Conservation (phyloP, 495 filamentous ascomycete species). For the Delitschia confertaspora region DNA sequence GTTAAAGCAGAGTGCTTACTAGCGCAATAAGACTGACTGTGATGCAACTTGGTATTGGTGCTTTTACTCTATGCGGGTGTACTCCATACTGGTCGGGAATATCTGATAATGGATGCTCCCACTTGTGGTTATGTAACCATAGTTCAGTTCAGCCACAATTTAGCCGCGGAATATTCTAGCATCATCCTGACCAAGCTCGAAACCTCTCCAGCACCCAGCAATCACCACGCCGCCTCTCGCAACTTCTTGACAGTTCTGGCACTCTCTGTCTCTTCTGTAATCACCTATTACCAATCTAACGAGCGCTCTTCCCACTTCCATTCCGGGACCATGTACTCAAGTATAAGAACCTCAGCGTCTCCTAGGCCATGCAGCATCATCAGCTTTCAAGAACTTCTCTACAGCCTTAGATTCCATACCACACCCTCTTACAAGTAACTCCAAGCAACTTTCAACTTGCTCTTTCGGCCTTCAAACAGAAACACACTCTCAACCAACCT, state of each 20-base stretch:
- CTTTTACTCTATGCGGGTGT: background rate
- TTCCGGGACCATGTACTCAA: slow-evolving; percentile 15
- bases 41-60: background rate
- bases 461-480: no score
- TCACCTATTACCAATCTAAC: no score
- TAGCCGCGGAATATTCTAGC: slow-evolving; percentile 13
- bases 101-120: no score
- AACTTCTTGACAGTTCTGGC: slow-evolving; percentile 9
- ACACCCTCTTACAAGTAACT: slow-evolving; percentile 5
- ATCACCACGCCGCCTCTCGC: slow-evolving; percentile 4
- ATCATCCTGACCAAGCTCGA: slow-evolving; percentile 1
- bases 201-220: slow-evolving; percentile 8
- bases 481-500: slow-evolving; percentile 7
- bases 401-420: slow-evolving; percentile 9
- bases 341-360: background rate
- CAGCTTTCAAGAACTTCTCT: slow-evolving; percentile 11
- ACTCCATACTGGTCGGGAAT: background rate
- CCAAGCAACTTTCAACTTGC: background rate
- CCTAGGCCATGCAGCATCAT: slow-evolving; percentile 4
- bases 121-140: no score
- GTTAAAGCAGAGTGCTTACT: no score
- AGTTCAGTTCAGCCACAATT: background rate
- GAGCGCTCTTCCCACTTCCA: slow-evolving; percentile 1
- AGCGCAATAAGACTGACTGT: no score
- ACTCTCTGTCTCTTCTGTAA: slow-evolving; percentile 10